Base-by-base conservation (phyloP, 2,329 filamentous ascomycete species). In the Venturia pyrina region DNA sequence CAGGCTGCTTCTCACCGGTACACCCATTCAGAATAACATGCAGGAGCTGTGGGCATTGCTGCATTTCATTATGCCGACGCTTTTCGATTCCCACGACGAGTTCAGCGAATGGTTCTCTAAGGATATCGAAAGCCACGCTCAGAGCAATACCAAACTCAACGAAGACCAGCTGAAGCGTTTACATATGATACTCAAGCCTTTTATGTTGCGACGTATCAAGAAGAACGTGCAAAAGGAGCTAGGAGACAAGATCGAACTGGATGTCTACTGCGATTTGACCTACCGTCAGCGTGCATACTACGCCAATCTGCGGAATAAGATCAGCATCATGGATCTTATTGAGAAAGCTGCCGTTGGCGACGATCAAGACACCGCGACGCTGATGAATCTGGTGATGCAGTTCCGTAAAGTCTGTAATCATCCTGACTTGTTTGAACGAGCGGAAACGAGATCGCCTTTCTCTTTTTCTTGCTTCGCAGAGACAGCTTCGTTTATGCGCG, bases 381-480 rank as follows among this genome's bases (percentile, higher is more conserved):
- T 99, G 72, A 98, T 99, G 95, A 99, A 99, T 77, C 82, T 99
- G 69, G 95, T 99, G 69, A 99, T 99, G 95, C 95, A 99, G 78
- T 99, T 99, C 85, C 87, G 95, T 72, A 99, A 99, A 79, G 95
- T 99, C 66, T 99, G 95, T 80, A 99, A 99, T 74, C 95, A 99
- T 75, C 95, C 95, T 0, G 95, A 99, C 78, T 79, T 99, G 43
- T 99, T 99, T 71, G 93, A 99, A 77, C 89, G 95, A 59, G 93
- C 93, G 11, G 93, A 98, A 68, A 96, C 91, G 10, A 88, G 85
- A 32, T 96, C 93, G 10, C 91, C 95, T 0, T 88, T 93, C 72
- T 89, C 91, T 0, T 87, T 89, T 71, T 86, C 87, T n/a, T 86
- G 89, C 74, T 99, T 93, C 77, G 95, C 93, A 17, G 95, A 99